phyloP scores from a whole-genome alignment of 2,329 filamentous ascomycete species.

The Monilinia aucupariae region DNA sequence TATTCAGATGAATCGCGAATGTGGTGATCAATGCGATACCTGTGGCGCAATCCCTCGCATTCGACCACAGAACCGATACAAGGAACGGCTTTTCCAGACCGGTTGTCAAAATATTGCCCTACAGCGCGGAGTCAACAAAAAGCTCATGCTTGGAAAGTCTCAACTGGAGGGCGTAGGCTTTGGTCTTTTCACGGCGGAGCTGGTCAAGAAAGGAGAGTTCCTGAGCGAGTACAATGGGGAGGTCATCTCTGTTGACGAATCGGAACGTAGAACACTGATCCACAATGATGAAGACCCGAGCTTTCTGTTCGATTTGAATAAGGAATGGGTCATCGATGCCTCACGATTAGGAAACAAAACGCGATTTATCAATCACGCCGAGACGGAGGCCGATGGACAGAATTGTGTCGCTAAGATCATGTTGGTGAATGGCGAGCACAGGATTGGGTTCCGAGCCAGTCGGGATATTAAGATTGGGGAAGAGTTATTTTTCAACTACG shows the following conservation, averaged over 20 bases:
- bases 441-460: constrained; percentile 68
- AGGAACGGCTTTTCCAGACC: constrained; percentile 49
- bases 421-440: constrained; percentile 68
- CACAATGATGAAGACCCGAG: constrained; percentile 38
- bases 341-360: constrained; percentile 74
- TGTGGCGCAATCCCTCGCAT: constrained; percentile 67
- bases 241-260: constrained; percentile 45
- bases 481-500: constrained; percentile 79
- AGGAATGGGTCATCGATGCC: constrained; percentile 55
- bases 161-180: constrained; percentile 65
- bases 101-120: constrained; percentile 69
- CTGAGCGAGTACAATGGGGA: constrained; percentile 79
- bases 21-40: constrained; percentile 66
- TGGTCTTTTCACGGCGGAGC: constrained; percentile 59
- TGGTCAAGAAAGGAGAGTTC: constrained; percentile 54
- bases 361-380: constrained; percentile 77
- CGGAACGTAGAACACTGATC: constrained; percentile 32
- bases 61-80: constrained; percentile 60
- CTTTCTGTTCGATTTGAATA: constrained; percentile 50
- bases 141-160: constrained; percentile 64
- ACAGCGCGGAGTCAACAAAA: constrained; percentile 61
- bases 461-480: constrained; percentile 64
- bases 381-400: constrained; percentile 51
- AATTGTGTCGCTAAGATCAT: constrained; percentile 64
- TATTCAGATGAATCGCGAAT: constrained; percentile 67